Base-by-base conservation (phyloP, 306 rosid genomes). In the Bauhinia variegata region DNA sequence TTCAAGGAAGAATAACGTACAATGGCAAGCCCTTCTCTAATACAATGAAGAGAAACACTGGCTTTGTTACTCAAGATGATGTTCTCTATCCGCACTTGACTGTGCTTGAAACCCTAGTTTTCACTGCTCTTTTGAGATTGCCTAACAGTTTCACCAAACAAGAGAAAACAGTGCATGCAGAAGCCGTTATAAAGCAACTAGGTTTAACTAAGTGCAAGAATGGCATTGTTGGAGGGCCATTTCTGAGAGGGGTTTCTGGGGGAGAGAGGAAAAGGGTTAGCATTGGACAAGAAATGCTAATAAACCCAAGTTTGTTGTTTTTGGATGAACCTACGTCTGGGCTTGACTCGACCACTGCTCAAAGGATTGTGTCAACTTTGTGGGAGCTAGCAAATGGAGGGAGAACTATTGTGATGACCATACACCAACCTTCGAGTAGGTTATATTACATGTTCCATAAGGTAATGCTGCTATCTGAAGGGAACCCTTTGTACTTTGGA, bases 241-340 rank as follows among this genome's bases (percentile, higher is more conserved):
- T 11, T 0, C 1, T 80, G 2, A 84, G 95, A 14, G 95, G 97
- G n/a, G 60, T 91, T 67, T 91, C 96, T 0, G 92, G 93, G 1
- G 97, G 96, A 4, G 97, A 91, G 79, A 84, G 96, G 15, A 86
- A 87, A 61, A 86, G 96, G 74, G 93, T 91, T 46, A 91, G 96
- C 36, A 83, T 91, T 58, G 97, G 92, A 5, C 96, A 91, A 56
- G 96, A 88, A 65, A 60, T 91, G 79, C 81, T 91, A 7, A 74
- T 86, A 34, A 86, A 91, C 43, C 97, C 97, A 1, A 84, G 89
- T 36, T 69, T 91, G 72, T 73, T 91, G 71, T 69, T 91, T 31
- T 60, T 91, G 49, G 97, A 91, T 54, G 97, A 91, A 50, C 97
- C 97, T 1, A 88, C 96, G 0, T 91, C 97, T 0, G 96, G 96